These are phyloP conservation scores for Cavenderia fasciculata DNA, from an alignment of 78 protist genomes.

Conservation along the genomic window DNA sequence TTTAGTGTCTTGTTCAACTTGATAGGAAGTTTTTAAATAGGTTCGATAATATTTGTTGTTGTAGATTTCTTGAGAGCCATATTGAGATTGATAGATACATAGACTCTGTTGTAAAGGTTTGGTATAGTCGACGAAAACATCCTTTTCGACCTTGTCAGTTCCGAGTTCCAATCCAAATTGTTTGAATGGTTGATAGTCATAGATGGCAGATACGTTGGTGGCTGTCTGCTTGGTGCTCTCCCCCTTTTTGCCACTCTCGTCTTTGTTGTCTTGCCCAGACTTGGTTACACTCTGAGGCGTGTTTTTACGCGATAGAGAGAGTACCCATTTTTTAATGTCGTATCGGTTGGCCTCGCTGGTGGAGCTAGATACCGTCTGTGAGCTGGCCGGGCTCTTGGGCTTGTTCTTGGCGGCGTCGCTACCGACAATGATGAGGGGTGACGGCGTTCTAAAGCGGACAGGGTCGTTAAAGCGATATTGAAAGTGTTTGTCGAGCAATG, in stretches of 20 bases:
- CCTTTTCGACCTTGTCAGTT: constrained; percentile 26
- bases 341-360: constrained; percentile 9
- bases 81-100: constrained; percentile 1
- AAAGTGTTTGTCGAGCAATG: constrained; percentile 44
- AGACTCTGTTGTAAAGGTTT: neutral
- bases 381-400: neutral
- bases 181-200: constrained; percentile 37
- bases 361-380: neutral
- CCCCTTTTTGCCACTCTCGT: too few relatives aligned
- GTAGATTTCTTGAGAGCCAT: constrained; percentile 18
- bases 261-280: too few relatives aligned
- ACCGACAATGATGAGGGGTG: neutral
- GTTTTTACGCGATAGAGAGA: too few relatives aligned
- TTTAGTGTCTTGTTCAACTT: too few relatives aligned
- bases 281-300: too few relatives aligned
- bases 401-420: neutral
- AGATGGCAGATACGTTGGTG: too few relatives aligned
- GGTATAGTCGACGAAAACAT: constrained; percentile 5
- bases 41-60: constrained; percentile 6
- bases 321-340: constrained; percentile 67
- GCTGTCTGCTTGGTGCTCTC: too few relatives aligned
- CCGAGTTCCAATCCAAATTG: constrained; percentile 52
- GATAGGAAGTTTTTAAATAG: constrained; percentile 12
- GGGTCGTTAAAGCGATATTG: constrained; percentile 52
- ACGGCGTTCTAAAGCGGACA: constrained; percentile 44